These are phyloP conservation scores for Leccinum subgranulosum DNA, from an alignment of 768 basidiomycete species.

Conservation along the genomic window DNA sequence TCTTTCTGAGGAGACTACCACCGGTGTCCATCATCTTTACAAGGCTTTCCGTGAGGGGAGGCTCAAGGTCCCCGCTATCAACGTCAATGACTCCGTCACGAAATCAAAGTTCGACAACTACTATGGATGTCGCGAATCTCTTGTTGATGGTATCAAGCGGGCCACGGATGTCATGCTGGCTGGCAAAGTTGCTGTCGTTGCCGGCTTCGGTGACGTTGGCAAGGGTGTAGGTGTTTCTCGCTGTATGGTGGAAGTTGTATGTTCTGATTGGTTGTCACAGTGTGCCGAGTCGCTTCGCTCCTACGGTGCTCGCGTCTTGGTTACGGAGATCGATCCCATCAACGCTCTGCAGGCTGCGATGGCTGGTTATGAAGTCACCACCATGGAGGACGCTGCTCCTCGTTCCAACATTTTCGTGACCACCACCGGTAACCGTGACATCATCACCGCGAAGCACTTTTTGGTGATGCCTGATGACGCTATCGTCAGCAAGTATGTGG, in stretches of 20 bases:
- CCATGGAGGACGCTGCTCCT: conserved; percentile 96
- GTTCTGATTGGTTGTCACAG: conserved; percentile 37
- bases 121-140: conserved; percentile 99
- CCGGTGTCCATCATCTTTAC: conserved; percentile 99
- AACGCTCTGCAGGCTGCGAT: conserved; percentile 99
- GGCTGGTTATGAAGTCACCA: conserved; percentile 98
- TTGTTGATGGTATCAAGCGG: conserved; percentile 99
- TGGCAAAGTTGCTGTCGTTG: conserved; percentile 98
- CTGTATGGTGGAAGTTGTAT: not conserved
- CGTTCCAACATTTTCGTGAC: conserved; percentile 93
- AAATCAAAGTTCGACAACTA: conserved; percentile 99
- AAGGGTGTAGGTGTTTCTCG: conserved; percentile 76
- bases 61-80: conserved; percentile 97
- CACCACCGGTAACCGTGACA: conserved; percentile 98
- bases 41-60: conserved; percentile 95
- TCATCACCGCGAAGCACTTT: conserved; percentile 93
- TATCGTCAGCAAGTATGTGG: conserved; percentile 92
- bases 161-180: conserved; percentile 99
- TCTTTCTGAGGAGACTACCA: conserved; percentile 98
- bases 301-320: conserved; percentile 94
- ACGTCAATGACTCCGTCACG: conserved; percentile 99
- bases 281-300: conserved; percentile 96
- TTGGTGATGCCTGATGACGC: conserved; percentile 95
- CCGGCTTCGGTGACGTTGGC: conserved; percentile 98
- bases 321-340: conserved; percentile 99